Evolutionary conservation across 2,329 filamentous ascomycete species (phyloP).

Genomic region (Neopestalotiopsis sp.): DNA sequence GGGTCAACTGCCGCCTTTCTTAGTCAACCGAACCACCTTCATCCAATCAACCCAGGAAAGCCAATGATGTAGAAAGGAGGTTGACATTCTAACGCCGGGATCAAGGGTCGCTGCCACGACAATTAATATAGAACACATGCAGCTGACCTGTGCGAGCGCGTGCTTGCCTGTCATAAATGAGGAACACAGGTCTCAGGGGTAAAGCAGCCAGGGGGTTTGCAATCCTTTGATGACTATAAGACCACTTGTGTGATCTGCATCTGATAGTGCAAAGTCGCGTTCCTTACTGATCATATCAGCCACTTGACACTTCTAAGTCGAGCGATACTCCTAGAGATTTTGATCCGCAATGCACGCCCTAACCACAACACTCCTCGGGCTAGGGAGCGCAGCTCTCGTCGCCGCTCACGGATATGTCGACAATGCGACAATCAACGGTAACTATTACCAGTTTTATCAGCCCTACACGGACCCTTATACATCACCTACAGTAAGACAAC

Average conservation of each 20-base stretch:
- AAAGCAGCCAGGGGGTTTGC: background rate
- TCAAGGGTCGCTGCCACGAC: background rate
- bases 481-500: slow-evolving; percentile 25
- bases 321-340: background rate
- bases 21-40: background rate
- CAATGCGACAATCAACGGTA: slow-evolving; percentile 47
- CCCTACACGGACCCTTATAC: slow-evolving; percentile 50
- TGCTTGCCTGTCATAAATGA: background rate
- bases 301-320: background rate
- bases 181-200: background rate
- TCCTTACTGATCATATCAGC: background rate
- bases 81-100: background rate
- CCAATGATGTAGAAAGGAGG: slow-evolving; percentile 10
- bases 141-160: background rate
- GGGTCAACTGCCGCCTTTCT: slow-evolving; percentile 14
- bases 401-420: slow-evolving; percentile 56
- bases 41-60: background rate
- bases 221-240: background rate
- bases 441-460: slow-evolving; percentile 43
- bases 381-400: slow-evolving; percentile 41
- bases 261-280: background rate
- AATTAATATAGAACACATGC: slow-evolving; percentile 7
- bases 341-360: slow-evolving; percentile 8
- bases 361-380: slow-evolving; percentile 33
- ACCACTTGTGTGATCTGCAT: background rate